These are phyloP conservation scores for Trebouxiophyceae sp. DNA, from an alignment of 163 green algal species.

Conservation along the genomic window DNA sequence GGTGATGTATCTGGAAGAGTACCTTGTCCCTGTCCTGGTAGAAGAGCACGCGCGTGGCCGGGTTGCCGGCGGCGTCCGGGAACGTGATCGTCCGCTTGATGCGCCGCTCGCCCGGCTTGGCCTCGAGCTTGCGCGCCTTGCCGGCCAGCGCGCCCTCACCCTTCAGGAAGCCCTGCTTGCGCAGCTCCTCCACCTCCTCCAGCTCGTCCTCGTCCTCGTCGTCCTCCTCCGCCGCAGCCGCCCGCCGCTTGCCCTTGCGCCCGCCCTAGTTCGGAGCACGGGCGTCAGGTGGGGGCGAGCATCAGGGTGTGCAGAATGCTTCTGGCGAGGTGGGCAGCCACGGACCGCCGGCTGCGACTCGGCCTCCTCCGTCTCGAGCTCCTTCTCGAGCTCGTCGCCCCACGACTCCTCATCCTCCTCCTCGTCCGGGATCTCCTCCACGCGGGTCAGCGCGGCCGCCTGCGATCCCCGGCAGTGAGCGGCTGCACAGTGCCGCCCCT, in stretches of 20 bases:
- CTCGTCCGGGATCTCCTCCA: not conserved
- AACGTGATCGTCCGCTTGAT: slow-evolving; percentile 22
- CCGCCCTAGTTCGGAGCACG: too few relatives aligned
- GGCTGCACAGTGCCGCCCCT: too few relatives aligned
- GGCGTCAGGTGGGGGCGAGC: too few relatives aligned
- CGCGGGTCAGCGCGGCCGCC: too few relatives aligned
- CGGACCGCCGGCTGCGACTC: too few relatives aligned
- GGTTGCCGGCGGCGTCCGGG: not conserved
- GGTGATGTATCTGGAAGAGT: too few relatives aligned
- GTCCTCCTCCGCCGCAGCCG: not conserved
- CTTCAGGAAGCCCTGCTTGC: slow-evolving; percentile 2
- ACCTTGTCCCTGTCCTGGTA: slow-evolving; percentile 16
- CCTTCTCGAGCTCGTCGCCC: slow-evolving; percentile 6
- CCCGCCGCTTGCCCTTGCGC: too few relatives aligned
- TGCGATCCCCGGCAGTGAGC: too few relatives aligned
- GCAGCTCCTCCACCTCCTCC: slow-evolving; percentile 5
- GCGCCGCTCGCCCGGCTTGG: slow-evolving; percentile 12
- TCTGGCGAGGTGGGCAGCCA: too few relatives aligned
- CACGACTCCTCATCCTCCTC: not conserved
- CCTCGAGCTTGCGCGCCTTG: slow-evolving; percentile 17
- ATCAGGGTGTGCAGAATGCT: too few relatives aligned
- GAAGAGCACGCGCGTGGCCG: slow-evolving; percentile 11
- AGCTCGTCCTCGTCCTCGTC: slow-evolving; percentile 5
- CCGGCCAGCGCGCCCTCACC: slow-evolving; percentile 4
- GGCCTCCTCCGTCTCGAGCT: too few relatives aligned